Percentiles rank a stretch among this genome's conserved stretches.
Conservation (phyloP, 2,329 filamentous ascomycete species). For the Colletotrichum sp. region DNA sequence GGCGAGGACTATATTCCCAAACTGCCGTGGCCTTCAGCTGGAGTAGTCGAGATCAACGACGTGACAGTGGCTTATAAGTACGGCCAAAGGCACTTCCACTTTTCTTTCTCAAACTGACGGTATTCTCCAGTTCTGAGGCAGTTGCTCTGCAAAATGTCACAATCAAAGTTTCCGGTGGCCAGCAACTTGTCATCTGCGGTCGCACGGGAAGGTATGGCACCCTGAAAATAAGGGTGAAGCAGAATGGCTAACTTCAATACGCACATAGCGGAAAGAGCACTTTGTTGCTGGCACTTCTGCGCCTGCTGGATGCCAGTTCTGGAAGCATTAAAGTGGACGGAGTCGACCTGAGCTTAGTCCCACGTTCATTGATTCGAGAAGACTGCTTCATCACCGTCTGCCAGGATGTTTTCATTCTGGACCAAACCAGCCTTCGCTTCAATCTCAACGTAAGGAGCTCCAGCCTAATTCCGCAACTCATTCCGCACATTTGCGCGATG, state of each 20-base stretch:
- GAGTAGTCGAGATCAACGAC: constrained; percentile 35
- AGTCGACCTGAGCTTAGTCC: background rate
- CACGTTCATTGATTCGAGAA: background rate
- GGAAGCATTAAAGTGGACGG: background rate
- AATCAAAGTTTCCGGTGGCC: background rate
- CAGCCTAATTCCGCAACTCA: too few relatives aligned
- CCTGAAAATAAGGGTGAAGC: background rate
- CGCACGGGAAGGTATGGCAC: constrained; percentile 4
- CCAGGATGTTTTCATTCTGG: background rate
- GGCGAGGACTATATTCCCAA: constrained; percentile 24
- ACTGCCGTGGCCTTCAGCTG: constrained; percentile 35
- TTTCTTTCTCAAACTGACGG: rapidly evolving
- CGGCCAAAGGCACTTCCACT: background rate
- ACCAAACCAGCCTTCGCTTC: constrained; percentile 5
- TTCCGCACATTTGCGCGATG: background rate
- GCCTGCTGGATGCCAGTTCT: background rate
- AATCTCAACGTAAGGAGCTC: background rate
- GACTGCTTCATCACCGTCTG: background rate
- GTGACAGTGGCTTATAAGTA: constrained; percentile 35
- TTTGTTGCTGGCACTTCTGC: background rate
- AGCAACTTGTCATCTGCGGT: background rate
- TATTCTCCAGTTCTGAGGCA: background rate
- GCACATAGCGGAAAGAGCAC: constrained; percentile 3
- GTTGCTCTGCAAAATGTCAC: background rate
- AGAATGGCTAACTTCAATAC: background rate